Base-by-base conservation (phyloP, 495 filamentous ascomycete genomes). In the Hypoxylon rickii region DNA sequence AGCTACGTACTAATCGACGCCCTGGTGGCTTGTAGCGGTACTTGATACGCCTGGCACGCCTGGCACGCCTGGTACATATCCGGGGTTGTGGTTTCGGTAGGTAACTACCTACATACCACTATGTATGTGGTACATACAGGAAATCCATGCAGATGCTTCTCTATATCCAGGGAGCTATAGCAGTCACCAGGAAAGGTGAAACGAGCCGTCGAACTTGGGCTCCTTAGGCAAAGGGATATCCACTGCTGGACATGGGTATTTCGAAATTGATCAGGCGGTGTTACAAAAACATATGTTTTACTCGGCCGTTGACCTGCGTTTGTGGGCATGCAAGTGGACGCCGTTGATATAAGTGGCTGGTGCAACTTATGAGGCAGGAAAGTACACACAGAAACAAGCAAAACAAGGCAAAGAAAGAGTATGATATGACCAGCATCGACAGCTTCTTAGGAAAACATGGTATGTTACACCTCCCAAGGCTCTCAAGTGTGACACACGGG, bases 161-260 rank as follows among this genome's bases (percentile, higher is more conserved):
- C 24, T 29, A 29, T 29, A 29, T 29, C 24, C 10, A 4, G 10
- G 24, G 24, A 4, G 10, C 10, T 29, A 29, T 29, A 18, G 4
- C 15, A 43, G 12, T 16, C 29, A 20, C 10, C 17, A 40, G 38
- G 37, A 42, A 41, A 52, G 32, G 58, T 63, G 59, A 63, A 63
- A 63, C 59, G 48, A 33, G 34, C 59, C 49, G 59, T 53, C 53
- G 11, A 54, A 54, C 21, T 44, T 37, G 49, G 16, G 33, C 49
- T n/a, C n/a, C n/a, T n/a, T n/a, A n/a, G n/a, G n/a, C n/a, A n/a
- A 36, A 52, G 24, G 13, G 29, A 43, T 34, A 52, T 21, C 58
- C 52, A 56, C 43, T 13, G 37, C 31, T 29, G 40, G 45, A 40
- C 50, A 24, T 34, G 45, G 32, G 32, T 19, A 13, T 55, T 21